Conservation (phyloP, 2,329 filamentous ascomycete species). For the Harringtonia aguacate region DNA sequence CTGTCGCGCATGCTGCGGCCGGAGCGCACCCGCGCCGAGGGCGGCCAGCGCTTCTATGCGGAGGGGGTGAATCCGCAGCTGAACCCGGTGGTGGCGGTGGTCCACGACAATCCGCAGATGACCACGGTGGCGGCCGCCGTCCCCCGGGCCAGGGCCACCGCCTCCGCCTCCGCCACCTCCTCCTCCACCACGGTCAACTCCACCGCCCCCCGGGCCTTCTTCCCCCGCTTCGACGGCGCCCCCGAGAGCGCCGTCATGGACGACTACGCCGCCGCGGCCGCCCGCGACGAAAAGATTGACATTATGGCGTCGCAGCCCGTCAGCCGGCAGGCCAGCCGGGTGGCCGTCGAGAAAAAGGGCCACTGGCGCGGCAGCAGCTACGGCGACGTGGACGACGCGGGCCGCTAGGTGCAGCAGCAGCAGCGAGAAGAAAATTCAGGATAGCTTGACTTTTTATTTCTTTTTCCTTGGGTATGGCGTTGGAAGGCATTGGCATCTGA, state of each 20-base stretch:
- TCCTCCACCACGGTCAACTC: too few species aligned
- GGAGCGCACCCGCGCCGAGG: slow-evolving; percentile 51
- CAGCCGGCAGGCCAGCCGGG: slow-evolving; percentile 5
- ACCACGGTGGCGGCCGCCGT: too few species aligned
- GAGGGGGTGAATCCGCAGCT: background rate
- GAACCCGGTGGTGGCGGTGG: too few species aligned
- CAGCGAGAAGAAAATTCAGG: too few species aligned
- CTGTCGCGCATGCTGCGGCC: slow-evolving; percentile 47
- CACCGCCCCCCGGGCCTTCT: too few species aligned
- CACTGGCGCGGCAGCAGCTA: slow-evolving; percentile 25
- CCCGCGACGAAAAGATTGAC: slow-evolving; percentile 18
- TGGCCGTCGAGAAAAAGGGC: slow-evolving; percentile 14
- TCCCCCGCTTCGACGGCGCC: slow-evolving; percentile 7
- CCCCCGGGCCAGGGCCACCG: background rate
- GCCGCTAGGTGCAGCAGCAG: slow-evolving; percentile 10
- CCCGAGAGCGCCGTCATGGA: slow-evolving; percentile 7
- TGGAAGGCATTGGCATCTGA: too few species aligned
- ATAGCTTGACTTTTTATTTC: background rate
- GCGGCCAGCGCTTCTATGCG: slow-evolving; percentile 30
- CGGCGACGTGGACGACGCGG: slow-evolving; percentile 22
- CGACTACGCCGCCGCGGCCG: slow-evolving; percentile 9
- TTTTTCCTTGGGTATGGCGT: too few species aligned
- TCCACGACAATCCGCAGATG: too few species aligned
- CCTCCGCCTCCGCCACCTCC: background rate
- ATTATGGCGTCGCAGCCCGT: background rate